phyloP scores from a whole-genome alignment of 805 yeast species.

The Naumovozyma castellii region DNA sequence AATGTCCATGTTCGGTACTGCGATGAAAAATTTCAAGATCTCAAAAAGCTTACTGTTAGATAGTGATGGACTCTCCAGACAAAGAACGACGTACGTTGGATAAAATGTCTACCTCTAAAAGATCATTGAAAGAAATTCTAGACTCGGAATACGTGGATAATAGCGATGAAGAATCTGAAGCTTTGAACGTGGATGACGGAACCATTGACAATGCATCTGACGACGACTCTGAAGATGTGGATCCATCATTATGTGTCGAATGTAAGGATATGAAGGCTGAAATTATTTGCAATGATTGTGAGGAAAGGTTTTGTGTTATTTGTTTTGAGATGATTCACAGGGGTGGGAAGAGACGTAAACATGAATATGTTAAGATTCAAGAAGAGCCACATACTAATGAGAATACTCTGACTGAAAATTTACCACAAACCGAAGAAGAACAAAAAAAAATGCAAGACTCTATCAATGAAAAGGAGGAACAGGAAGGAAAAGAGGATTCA shows the following conservation, averaged over 20 bases:
- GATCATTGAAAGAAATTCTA: constrained; percentile 32
- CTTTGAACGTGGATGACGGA: not conserved
- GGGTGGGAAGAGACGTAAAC: constrained; percentile 52
- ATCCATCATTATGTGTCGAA: constrained; percentile 48
- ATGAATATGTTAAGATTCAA: constrained; percentile 28
- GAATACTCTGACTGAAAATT: constrained; percentile 17
- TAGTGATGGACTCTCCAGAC: too few species aligned
- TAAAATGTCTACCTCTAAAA: constrained; percentile 15
- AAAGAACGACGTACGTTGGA: too few species aligned
- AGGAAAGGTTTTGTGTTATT: constrained; percentile 58
- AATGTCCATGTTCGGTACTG: too few species aligned
- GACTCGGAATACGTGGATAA: constrained; percentile 31
- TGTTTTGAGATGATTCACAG: constrained; percentile 62
- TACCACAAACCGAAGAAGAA: constrained; percentile 12
- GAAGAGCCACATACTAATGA: constrained; percentile 12
- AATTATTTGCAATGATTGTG: constrained; percentile 51
- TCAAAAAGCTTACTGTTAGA: too few species aligned
- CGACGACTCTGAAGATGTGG: constrained; percentile 22
- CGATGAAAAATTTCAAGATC: too few species aligned
- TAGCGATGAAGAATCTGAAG: constrained; percentile 21
- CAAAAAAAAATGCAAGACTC: constrained; percentile 10
- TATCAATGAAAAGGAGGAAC: constrained; percentile 10
- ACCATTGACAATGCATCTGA: constrained; percentile 16
- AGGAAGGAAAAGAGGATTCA: too few species aligned
- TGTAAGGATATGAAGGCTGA: constrained; percentile 68